A percentile compares a stretch with the other conserved stretches of the same genome.
Conservation (phyloP, 352 stramenopile genomes). For the Phytophthora vignae region DNA sequence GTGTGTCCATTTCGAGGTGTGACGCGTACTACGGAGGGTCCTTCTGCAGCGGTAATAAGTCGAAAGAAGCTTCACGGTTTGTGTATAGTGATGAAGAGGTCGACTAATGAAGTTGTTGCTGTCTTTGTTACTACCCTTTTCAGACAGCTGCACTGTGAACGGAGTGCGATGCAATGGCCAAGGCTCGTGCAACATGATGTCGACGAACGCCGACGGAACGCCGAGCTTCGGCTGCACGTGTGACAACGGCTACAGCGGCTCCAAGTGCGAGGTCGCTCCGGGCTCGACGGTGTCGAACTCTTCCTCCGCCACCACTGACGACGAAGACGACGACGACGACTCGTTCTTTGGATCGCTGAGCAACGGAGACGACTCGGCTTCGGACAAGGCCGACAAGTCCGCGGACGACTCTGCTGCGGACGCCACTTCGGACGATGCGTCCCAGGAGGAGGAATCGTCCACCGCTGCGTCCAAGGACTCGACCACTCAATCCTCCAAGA, state of each 20-base stretch:
- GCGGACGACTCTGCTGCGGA: conserved; percentile 7
- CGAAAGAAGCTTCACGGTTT: neutral
- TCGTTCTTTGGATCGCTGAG: conserved; percentile 7
- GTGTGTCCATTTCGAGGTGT: conserved; percentile 78
- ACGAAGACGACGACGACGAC: conserved; percentile 4
- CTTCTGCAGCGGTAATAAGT: conserved; percentile 69
- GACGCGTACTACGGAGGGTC: conserved; percentile 67
- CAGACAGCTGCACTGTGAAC: conserved; percentile 58
- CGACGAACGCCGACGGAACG: conserved; percentile 31
- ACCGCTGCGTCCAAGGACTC: conserved; percentile 2
- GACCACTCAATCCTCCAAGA: conserved; percentile 2
- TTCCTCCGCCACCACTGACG: conserved; percentile 11
- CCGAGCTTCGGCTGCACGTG: conserved; percentile 72
- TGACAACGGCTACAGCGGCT: conserved; percentile 75
- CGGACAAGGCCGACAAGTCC: neutral
- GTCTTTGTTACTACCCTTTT: neutral
- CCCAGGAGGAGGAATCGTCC: conserved; percentile 7
- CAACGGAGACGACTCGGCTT: neutral
- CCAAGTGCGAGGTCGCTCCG: conserved; percentile 47
- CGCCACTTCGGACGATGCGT: conserved; percentile 5
- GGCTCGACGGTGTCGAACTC: conserved; percentile 15
- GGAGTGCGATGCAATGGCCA: conserved; percentile 80
- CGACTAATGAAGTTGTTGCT: neutral
- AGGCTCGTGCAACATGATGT: conserved; percentile 70
- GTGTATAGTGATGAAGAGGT: neutral